phyloP scores from a whole-genome alignment of 441 rosid species.

The Erysimum pusillum region DNA sequence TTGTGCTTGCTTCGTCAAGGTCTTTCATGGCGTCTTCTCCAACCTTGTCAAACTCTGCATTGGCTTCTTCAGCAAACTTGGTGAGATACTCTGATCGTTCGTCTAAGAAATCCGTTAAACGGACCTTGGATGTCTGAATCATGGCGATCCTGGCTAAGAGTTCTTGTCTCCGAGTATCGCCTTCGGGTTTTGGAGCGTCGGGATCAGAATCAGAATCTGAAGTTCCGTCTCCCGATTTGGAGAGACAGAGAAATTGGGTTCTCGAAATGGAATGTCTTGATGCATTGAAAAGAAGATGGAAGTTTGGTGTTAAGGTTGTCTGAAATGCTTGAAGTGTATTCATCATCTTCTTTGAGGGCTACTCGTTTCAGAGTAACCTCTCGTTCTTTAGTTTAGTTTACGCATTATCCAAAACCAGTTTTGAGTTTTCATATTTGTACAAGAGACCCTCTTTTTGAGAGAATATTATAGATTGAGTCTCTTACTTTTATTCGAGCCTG shows the following conservation, averaged over 20 bases:
- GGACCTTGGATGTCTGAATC: conserved; percentile 86
- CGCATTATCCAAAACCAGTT: conserved; percentile 50
- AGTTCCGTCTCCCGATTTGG: conserved; percentile 55
- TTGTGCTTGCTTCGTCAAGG: conserved; percentile 83
- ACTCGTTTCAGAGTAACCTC: conserved; percentile 43
- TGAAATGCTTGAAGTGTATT: conserved; percentile 65
- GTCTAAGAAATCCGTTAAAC: conserved; percentile 83
- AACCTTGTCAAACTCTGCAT: conserved; percentile 77
- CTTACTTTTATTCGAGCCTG: background rate
- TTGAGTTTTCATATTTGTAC: conserved; percentile 31
- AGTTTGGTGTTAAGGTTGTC: conserved; percentile 54
- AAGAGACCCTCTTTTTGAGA: background rate
- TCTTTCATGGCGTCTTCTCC: conserved; percentile 91
- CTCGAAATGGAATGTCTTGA: conserved; percentile 45
- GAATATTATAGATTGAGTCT: conserved; percentile 10
- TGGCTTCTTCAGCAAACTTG: conserved; percentile 88
- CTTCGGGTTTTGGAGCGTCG: conserved; percentile 59
- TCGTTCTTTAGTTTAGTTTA: conserved; percentile 37
- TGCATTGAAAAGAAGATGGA: conserved; percentile 50
- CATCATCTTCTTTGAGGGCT: conserved; percentile 53
- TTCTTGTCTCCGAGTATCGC: conserved; percentile 80
- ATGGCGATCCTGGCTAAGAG: conserved; percentile 86
- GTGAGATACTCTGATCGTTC: conserved; percentile 79
- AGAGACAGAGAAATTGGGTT: conserved; percentile 58
- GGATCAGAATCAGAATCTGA: conserved; percentile 56